Percentiles rank a stretch among this genome's conserved stretches.
Evolutionary conservation across 164 flowering plant genomes (phyloP).

Genomic region (Litsea cubeba): DNA sequence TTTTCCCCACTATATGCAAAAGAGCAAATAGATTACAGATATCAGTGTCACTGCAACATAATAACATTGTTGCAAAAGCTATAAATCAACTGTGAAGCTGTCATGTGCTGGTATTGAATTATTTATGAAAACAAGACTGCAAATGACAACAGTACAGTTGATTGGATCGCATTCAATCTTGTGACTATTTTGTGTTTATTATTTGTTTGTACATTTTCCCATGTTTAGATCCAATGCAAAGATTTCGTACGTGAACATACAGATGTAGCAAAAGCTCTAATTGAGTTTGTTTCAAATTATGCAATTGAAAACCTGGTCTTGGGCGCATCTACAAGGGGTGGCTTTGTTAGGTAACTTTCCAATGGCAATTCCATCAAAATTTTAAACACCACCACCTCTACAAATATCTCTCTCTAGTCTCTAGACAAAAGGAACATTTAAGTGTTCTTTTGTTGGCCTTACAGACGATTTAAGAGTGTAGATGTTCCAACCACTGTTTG

Average conservation of each 20-base stretch:
- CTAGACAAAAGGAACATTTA: not conserved
- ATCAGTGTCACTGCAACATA: not conserved
- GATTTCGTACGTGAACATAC: conserved; percentile 53
- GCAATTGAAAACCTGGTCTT: conserved; percentile 60
- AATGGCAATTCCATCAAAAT: not conserved
- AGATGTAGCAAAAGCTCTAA: conserved; percentile 52
- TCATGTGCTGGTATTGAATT: not conserved
- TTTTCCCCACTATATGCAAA: too few relatives aligned
- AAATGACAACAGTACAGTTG: too few relatives aligned
- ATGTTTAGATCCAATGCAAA: conserved; percentile 44
- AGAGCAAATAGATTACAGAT: too few relatives aligned
- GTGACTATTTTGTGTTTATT: not conserved
- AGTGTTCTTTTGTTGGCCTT: not conserved
- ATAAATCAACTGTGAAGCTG: not conserved
- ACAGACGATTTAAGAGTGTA: conserved; percentile 46
- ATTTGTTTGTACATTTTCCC: not conserved
- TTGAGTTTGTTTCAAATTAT: conserved; percentile 50
- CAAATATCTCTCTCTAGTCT: not conserved
- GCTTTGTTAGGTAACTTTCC: conserved; percentile 44
- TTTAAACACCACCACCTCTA: too few relatives aligned
- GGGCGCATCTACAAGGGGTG: conserved; percentile 46
- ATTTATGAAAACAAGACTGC: too few relatives aligned
- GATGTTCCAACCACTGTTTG: conserved; percentile 40
- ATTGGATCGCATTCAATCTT: too few relatives aligned
- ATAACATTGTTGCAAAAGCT: not conserved